Base-by-base conservation (phyloP, 1,284 basidiomycete genomes). In the Ganoderma multipileum region DNA sequence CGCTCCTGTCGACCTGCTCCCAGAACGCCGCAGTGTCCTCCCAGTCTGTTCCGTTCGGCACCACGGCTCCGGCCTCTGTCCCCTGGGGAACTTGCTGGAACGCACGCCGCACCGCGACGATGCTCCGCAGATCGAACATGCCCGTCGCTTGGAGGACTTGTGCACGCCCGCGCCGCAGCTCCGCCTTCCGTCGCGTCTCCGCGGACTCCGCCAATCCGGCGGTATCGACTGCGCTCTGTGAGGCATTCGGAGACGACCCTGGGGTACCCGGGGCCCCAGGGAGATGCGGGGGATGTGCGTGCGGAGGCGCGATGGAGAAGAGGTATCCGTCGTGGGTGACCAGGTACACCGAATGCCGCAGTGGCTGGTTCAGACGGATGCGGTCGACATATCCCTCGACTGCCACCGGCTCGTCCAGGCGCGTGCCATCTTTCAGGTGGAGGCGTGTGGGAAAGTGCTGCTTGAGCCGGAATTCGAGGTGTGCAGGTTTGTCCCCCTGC, bases 341-440 rank as follows among this genome's bases (percentile, higher is more conserved):
- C 23, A 96, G 82, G 79, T 96, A 96, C 8, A 92, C 76, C 9
- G 85, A 82, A 62, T 90, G 88, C 68, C 85, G 88, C 38, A 81
- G 78, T 71, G 90, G 88, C 41, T 87, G 85, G 66, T 88, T 88
- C 0, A 88, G 84, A 69, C 86, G 87, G 75, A 95, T 86, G 63
- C 91, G 89, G 67, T 92, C 87, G 42, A 95, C 80, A 79, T 92
- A 96, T 1, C 95, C 95, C 79, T 96, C 95, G 58, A 96, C 81
- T 1, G 88, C 86, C 0, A 89, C 87, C 1, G 95, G 95, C 76
- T 96, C 93, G 23, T 85, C 79, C 16, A 94, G 75, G 54, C 80
- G 82, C 20, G 81, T 85, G 59, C 89, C 90, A 69, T 87, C 84
- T 68, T 85, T 85, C 20, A 88, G 78, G 69, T 84, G 83, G 30